phyloP scores from a whole-genome alignment of 2,329 filamentous ascomycete genomes.

The Penicillium sp. region DNA sequence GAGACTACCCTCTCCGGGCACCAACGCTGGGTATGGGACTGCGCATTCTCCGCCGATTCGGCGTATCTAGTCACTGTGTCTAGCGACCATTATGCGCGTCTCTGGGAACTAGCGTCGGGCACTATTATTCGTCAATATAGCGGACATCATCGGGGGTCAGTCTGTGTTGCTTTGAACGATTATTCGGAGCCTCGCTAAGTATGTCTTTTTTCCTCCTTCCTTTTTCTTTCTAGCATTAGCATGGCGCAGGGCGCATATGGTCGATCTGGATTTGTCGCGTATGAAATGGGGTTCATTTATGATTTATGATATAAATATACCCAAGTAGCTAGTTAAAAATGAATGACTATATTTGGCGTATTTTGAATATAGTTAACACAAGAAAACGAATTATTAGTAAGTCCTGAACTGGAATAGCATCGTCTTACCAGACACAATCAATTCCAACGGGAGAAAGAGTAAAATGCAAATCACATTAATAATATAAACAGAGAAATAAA shows the following conservation, averaged over 20 bases:
- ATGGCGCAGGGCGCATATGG: slow-evolving; percentile 21
- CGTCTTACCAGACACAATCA: background rate
- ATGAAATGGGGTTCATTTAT: background rate
- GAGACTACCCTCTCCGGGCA: slow-evolving; percentile 86
- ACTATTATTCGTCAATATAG: slow-evolving; percentile 94
- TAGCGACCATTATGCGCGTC: slow-evolving; percentile 84
- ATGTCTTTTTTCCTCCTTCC: background rate
- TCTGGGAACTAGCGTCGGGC: slow-evolving; percentile 85
- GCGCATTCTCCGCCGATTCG: slow-evolving; percentile 87
- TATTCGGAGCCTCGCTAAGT: slow-evolving; percentile 51
- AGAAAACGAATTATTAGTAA: background rate
- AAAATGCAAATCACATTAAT: background rate
- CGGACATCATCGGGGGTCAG: slow-evolving; percentile 84
- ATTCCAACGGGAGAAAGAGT: background rate
- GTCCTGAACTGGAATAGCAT: background rate
- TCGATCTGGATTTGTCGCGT: background rate
- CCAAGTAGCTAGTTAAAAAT: background rate
- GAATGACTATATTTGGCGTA: background rate
- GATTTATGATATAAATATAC: background rate
- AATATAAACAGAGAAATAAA: slow-evolving; percentile 4
- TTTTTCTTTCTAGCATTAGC: slow-evolving; percentile 20
- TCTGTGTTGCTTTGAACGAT: slow-evolving; percentile 90
- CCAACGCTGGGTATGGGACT: slow-evolving; percentile 97
- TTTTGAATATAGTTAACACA: background rate
- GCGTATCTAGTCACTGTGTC: slow-evolving; percentile 92